Base-by-base conservation (phyloP, 2,329 filamentous ascomycete genomes). In the Dichotomopilus funicola region DNA sequence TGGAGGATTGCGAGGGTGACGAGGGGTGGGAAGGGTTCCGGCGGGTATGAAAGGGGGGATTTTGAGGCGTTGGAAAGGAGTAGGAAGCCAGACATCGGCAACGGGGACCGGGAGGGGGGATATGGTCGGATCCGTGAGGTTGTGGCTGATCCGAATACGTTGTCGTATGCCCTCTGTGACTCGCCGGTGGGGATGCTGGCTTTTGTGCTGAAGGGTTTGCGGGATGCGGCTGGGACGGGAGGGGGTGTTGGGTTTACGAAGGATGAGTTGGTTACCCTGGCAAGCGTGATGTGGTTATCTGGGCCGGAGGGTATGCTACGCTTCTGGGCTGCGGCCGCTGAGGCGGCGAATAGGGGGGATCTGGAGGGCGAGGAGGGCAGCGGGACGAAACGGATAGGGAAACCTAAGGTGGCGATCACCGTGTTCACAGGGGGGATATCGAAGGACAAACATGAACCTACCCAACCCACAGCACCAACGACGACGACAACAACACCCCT, bases 251-350 rank as follows among this genome's bases (percentile, higher is more conserved):
- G 71, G 12, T 72, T 81, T 50, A 72, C 73, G 1, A 70, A 73
- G 3, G 70, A 73, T 11, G 80, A 86, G 53, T 72, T 87, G 31
- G 73, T 88, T 56, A 81, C 80, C 13, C 72, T 85, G 62, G 78
- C 81, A 1, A 78, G 81, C 65, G 69, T 87, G 34, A 78, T 82
- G 27, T 88, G 85, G 85, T 68, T 88, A 0, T 83, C 85, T 0
- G 85, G 84, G 0, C 83, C 83, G 0, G 84, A 87, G 63, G 77
- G 77, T 1, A 77, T 76, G 3, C 68, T 86, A 61, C 72, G 82
- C 33, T 85, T 78, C 54, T 81, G 77, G 78, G 73, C 78, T 6
- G 67, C 74, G 38, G 76, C 74, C 41, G 67, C 69, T 12, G 66
- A 68, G n/a, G 67, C 73, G 44, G 64, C 64, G 1, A 52, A 54